These are phyloP conservation scores for Pleurotus sapidus DNA, from an alignment of 768 basidiomycete species.

Conservation along the genomic window DNA sequence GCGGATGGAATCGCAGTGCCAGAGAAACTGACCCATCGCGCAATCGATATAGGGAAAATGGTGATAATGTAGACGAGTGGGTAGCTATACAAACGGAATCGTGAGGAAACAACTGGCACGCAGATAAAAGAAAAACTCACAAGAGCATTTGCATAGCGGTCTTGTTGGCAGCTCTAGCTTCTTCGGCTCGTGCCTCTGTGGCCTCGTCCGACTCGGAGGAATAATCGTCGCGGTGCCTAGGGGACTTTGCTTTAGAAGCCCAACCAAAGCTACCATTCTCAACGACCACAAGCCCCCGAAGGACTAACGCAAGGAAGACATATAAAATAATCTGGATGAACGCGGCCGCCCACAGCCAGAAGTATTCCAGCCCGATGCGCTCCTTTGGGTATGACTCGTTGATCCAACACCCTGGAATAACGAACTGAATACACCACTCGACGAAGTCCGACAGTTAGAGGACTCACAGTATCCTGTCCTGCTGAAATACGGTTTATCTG, in stretches of 20 bases:
- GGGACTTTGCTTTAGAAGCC: neutral
- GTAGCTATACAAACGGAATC: constrained; percentile 21
- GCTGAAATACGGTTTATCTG: constrained; percentile 28
- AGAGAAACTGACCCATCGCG: constrained; percentile 32
- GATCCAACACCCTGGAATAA: constrained; percentile 43
- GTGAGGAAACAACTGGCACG: neutral
- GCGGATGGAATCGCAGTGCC: constrained; percentile 27
- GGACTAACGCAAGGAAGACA: constrained; percentile 31
- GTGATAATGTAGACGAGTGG: constrained; percentile 21
- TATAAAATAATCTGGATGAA: constrained; percentile 35
- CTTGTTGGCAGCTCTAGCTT: constrained; percentile 7
- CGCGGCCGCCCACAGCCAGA: constrained; percentile 41
- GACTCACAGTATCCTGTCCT: constrained; percentile 31
- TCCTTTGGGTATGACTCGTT: constrained; percentile 23
- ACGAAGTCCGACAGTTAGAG: too few species aligned
- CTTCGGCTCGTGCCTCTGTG: neutral
- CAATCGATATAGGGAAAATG: constrained; percentile 36
- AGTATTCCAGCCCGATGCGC: constrained; percentile 38
- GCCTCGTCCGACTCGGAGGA: neutral
- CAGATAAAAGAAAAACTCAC: constrained; percentile 20
- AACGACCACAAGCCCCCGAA: constrained; percentile 12
- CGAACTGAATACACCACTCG: too few species aligned
- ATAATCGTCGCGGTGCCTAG: neutral
- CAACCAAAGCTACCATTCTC: constrained; percentile 4
- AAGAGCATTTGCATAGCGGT: constrained; percentile 36